A percentile compares a stretch with the other conserved stretches of the same genome.
Evolutionary conservation across 1,284 basidiomycete genomes (phyloP).

Genomic region (Fomitopsis schrenkii): DNA sequence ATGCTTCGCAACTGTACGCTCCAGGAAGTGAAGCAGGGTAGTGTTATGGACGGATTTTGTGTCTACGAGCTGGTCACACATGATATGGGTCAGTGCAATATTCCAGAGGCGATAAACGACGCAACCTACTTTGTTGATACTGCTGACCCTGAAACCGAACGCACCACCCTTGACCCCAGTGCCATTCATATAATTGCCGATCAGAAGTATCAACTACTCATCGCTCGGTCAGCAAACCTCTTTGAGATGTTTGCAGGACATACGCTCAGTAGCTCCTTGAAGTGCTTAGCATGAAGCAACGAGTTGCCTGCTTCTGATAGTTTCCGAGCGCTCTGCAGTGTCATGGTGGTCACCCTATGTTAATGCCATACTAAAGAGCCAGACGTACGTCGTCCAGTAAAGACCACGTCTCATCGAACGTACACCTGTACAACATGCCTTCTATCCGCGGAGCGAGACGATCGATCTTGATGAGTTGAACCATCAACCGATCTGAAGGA

Average conservation of each 20-base stretch:
- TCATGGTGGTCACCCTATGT: constrained; percentile 3
- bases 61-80: constrained; percentile 76
- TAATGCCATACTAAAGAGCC: constrained; percentile 7
- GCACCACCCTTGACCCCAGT: constrained; percentile 96
- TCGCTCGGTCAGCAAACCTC: constrained; percentile 8
- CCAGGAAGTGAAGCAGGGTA: constrained; percentile 93
- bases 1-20: constrained; percentile 83
- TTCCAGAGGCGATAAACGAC: not conserved
- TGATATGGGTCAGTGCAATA: not conserved
- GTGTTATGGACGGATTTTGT: constrained; percentile 95
- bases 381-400: constrained; percentile 63
- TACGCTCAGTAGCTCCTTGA: constrained; percentile 85
- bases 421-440: constrained; percentile 89
- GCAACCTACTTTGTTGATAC: constrained; percentile 84
- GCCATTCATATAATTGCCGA: constrained; percentile 99
- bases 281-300: constrained; percentile 73
- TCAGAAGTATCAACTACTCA: constrained; percentile 80
- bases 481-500: constrained; percentile 94
- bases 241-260: constrained; percentile 17
- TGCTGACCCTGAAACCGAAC: constrained; percentile 95
- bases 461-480: constrained; percentile 94
- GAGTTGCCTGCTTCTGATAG: constrained; percentile 77
- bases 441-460: constrained; percentile 89
- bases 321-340: constrained; percentile 67
- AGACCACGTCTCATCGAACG: constrained; percentile 80